A percentile compares a stretch with the other conserved stretches of the same genome.
Conservation (phyloP, 1,284 basidiomycete genomes). For the Apiotrichum domesticum region DNA sequence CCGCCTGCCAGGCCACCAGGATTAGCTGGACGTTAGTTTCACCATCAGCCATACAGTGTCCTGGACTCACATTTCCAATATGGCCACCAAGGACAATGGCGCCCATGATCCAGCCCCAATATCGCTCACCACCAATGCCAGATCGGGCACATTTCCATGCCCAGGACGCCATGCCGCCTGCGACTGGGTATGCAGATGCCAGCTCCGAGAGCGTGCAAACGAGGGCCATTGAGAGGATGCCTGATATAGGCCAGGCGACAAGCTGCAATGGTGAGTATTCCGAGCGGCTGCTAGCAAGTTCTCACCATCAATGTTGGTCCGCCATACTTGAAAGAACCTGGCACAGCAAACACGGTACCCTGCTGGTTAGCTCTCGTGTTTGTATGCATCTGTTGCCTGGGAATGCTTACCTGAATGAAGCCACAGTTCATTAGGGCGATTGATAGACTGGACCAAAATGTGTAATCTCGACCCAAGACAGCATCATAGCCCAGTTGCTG, state of each 20-base stretch:
- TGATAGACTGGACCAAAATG: constrained; percentile 44
- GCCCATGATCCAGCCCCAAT: constrained; percentile 44
- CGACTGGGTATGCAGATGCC: constrained; percentile 45
- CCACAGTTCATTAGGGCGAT: constrained; percentile 43
- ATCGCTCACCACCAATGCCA: constrained; percentile 42
- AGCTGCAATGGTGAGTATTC: constrained; percentile 23
- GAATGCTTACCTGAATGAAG: constrained; percentile 31
- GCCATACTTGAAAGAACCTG: constrained; percentile 41
- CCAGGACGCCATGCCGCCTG: constrained; percentile 47
- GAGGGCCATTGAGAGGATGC: constrained; percentile 32
- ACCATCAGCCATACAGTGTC: neutral
- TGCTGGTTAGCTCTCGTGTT: constrained; percentile 5
- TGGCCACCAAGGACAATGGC: constrained; percentile 45
- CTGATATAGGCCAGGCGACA: constrained; percentile 44
- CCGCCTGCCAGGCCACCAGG: constrained; percentile 38
- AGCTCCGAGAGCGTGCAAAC: constrained; percentile 40
- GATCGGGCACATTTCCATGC: constrained; percentile 43
- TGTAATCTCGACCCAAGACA: constrained; percentile 44
- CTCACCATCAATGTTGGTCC: constrained; percentile 43
- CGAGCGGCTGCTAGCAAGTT: neutral
- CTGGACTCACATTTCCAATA: constrained; percentile 37
- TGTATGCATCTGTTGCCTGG: neutral
- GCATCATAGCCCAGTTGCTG: constrained; percentile 44
- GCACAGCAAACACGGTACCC: constrained; percentile 43
- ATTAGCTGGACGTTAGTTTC: constrained; percentile 25